Evolutionary conservation across 169 alveolate species (phyloP).

Genomic region (Plasmodium cynomolgi): DNA sequence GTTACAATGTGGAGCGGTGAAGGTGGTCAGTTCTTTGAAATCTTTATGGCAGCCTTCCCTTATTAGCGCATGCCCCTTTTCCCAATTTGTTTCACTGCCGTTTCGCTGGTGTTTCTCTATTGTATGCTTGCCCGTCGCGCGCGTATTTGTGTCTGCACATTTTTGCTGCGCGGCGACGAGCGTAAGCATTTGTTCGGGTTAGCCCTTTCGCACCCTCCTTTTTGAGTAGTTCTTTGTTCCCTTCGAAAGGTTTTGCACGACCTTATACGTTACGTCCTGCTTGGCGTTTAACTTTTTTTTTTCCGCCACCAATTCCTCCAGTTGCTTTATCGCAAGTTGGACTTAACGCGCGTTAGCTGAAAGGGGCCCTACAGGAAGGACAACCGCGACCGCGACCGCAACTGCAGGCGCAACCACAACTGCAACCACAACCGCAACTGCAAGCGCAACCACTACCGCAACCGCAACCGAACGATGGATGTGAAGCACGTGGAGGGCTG

Average conservation of each 20-base stretch:
- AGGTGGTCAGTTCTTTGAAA: background rate
- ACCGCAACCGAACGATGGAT: constrained; percentile 16
- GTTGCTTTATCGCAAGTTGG: background rate
- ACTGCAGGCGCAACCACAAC: too few relatives aligned
- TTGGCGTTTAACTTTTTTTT: background rate
- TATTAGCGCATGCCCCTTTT: background rate
- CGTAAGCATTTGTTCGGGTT: background rate
- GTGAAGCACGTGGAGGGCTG: constrained; percentile 51
- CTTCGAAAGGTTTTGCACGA: background rate
- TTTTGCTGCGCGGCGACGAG: background rate
- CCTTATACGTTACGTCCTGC: background rate
- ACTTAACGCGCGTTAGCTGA: background rate
- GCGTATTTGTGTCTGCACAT: background rate
- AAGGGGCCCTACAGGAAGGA: background rate
- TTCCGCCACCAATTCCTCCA: background rate
- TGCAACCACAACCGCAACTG: too few relatives aligned
- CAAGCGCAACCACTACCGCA: too few relatives aligned
- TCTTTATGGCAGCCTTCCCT: background rate
- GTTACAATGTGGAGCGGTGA: background rate
- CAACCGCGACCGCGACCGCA: too few relatives aligned
- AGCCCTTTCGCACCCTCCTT: background rate
- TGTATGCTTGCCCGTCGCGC: background rate
- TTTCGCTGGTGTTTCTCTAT: background rate
- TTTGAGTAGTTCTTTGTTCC: background rate
- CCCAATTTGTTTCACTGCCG: background rate